These are phyloP conservation scores for Phialocephala sp. DNA, from an alignment of 2,329 filamentous ascomycete genomes.

Conservation along the genomic window DNA sequence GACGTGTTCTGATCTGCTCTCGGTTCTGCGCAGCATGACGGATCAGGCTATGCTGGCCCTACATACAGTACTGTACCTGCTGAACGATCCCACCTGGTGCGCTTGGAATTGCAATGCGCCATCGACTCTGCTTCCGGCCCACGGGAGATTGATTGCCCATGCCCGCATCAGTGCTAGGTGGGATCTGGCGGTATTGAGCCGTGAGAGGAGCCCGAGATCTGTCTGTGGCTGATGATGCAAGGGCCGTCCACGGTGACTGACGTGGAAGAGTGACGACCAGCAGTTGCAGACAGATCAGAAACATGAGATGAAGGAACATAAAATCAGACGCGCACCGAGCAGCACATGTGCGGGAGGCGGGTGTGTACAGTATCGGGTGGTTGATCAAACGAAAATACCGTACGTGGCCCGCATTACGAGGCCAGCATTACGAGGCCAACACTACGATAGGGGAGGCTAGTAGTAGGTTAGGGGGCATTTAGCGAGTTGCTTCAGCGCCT, in stretches of 20 bases:
- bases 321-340: neutral
- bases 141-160: no score
- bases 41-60: neutral
- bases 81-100: neutral
- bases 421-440: neutral
- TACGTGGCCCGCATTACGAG: no score
- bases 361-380: neutral
- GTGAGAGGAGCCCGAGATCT: neutral
- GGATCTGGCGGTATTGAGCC: neutral
- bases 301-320: conserved; percentile 8
- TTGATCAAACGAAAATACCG: conserved; percentile 11
- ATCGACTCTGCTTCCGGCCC: neutral
- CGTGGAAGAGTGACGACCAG: neutral
- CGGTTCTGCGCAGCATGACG: neutral
- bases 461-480: neutral
- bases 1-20: neutral
- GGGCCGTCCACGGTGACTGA: neutral
- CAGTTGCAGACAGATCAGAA: neutral
- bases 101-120: neutral
- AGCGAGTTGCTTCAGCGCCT: conserved; percentile 1
- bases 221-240: neutral
- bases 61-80: neutral
- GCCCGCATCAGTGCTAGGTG: neutral
- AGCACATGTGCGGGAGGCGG: neutral
- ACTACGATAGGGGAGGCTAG: neutral